Evolutionary conservation across 495 filamentous ascomycete species (phyloP), one percentile per base, ranked within the genome.

Genomic region (Cenococcum geophilum): DNA sequence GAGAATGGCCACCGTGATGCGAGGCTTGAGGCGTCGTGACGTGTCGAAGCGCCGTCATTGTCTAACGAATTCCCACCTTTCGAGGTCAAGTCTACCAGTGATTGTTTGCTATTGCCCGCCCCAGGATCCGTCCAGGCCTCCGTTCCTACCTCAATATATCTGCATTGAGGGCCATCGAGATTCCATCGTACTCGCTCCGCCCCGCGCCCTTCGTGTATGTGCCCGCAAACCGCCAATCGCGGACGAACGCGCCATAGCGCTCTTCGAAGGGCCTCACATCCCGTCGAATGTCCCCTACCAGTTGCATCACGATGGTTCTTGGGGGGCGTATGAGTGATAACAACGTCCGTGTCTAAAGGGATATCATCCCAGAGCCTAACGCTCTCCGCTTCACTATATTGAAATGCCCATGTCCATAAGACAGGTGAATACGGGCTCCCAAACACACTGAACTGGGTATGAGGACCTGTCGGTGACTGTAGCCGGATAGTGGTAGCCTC

Each of bases 401-500:
- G 78, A 66, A 89, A 92, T 0, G 88, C 88, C 88, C 88, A 91
- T 12, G 73, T 74, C 1, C 84, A 82, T n/a, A 75, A 66, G 5
- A 75, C 76, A 1, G 86, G 88, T 25, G 84, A 84, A 62, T 80
- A 86, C 1, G 89, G 89, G 1, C 87, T 92, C 5, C 87, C 88
- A 62, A 91, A 92, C 25, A 91, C 79, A 51, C 80, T 86, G 73
- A 93, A 89, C 23, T 72, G 75, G 36, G 85, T 91, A 16, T 74
- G 76, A 51, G 87, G 86, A 0, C 86, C 87, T 23, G 73, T 73
- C 10, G 81, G 72, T 23, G 79, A 77, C 22, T 65, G 76, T 43
- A 91, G 75, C 32, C 76, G 77, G 65, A 92, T 76, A 6, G 76
- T 70, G 9, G 79, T 76, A 57, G 83, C 77, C 65, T 84, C 72